Base-by-base conservation (phyloP, 805 yeast genomes). In the Metschnikowia matae region DNA sequence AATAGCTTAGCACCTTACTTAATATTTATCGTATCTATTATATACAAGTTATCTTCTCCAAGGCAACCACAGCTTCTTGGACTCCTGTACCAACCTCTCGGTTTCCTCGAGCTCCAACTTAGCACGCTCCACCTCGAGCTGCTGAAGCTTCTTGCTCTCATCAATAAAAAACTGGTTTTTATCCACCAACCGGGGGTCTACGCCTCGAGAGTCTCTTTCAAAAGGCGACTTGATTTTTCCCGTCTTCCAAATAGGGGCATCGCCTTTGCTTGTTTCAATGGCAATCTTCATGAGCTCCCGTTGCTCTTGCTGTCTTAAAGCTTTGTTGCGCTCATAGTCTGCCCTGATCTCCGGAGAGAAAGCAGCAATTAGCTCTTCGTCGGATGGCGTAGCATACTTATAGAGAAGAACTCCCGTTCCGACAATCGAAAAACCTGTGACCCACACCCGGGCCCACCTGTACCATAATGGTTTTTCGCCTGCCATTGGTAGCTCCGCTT, bases 291-390 rank as follows among this genome's bases (percentile, higher is more conserved):
- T 85, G 54, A 87, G 65, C 60, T 81, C 85, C 55, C 78, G 77
- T 61, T 87, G 92, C 64, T 87, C 95, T 51, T 75, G 71, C 58
- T 78, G 78, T 63, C 92, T 78, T 26, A 85, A 64, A 7, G 72
- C 82, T 56, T 73, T 77, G 60, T 85, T 84, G 48, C 75, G 70
- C 57, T 85, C 90, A 64, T 87, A 89, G 53, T 87, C 85, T 18
- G 82, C 83, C 55, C 89, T 75, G 40, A 90, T 71, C 63, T 91
- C 96, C 1, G 98, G 97, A 6, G 96, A 86, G 56, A 90, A 75
- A 46, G 77, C 68, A 0, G 83, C 81, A 38, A 90, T 77, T 43
- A 91, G 67, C 62, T 91, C 80, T 59, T 89, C 96, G 56, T 88
- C 96, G 1, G 91, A 80, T 2, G 98, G 98, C 0, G 89, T 84